A percentile compares a stretch with the other conserved stretches of the same genome.
phyloP scores from a whole-genome alignment of 2,329 filamentous ascomycete genomes.

The Fusarium longipes region DNA sequence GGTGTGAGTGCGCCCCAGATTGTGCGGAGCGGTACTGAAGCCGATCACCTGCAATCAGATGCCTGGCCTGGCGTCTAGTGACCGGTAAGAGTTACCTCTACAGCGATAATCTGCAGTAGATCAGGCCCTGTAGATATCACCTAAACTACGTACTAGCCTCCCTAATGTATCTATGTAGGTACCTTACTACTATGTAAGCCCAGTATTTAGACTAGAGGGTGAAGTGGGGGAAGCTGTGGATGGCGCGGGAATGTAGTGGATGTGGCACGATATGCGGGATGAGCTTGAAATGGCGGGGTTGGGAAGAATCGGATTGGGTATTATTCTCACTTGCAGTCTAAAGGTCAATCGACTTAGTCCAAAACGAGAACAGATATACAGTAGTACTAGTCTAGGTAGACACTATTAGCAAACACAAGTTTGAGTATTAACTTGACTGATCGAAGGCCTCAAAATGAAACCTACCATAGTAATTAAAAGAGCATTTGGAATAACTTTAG shows the following conservation, averaged over 20 bases:
- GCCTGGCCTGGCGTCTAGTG: slow-evolving; percentile 2
- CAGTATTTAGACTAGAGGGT: not conserved
- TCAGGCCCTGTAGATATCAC: not conserved
- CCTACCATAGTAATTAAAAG: not conserved
- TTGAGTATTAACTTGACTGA: slow-evolving; percentile 1
- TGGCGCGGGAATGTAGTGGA: slow-evolving; percentile 10
- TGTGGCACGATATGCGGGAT: slow-evolving; percentile 36
- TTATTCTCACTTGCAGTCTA: not conserved
- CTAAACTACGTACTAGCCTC: no score
- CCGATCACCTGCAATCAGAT: slow-evolving; percentile 36
- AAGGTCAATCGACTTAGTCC: slow-evolving; percentile 2
- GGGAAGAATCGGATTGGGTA: slow-evolving; percentile 28
- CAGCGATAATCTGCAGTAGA: not conserved
- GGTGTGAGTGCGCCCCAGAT: slow-evolving; percentile 32
- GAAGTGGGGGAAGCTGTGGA: slow-evolving; percentile 17
- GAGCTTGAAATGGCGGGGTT: slow-evolving; percentile 38
- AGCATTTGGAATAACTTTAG: not conserved
- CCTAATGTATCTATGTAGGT: no score
- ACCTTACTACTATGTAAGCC: no score
- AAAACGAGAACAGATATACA: slow-evolving; percentile 12
- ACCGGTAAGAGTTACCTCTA: slow-evolving; percentile 17
- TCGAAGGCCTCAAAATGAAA: not conserved
- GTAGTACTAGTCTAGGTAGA: not conserved
- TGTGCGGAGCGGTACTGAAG: slow-evolving; percentile 20
- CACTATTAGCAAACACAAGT: no score